These are phyloP conservation scores for Rubia tinctorum DNA, from an alignment of 305 asterid species.

Conservation along the genomic window DNA sequence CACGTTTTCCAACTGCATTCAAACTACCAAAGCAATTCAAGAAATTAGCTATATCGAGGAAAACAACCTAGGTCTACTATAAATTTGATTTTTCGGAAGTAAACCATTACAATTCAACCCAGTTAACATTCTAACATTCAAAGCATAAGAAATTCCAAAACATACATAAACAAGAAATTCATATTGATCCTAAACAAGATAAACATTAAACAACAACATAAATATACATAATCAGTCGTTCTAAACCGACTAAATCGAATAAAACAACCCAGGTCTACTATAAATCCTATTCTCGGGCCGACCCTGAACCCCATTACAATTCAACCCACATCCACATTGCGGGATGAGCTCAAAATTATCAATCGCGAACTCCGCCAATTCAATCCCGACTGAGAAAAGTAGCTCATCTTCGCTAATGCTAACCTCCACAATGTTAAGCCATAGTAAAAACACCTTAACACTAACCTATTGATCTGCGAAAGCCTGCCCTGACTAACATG, in stretches of 20 bases:
- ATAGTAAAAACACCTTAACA: conserved; percentile 47
- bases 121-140: no score
- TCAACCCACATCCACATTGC: conserved; percentile 56
- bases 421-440: conserved; percentile 53
- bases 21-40: not conserved
- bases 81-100: no score
- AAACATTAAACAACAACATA: not conserved
- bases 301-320: conserved; percentile 22
- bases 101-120: no score
- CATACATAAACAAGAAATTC: not conserved
- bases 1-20: not conserved
- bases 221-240: not conserved
- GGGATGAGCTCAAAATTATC: conserved; percentile 40
- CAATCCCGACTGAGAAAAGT: conserved; percentile 49
- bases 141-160: not conserved
- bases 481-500: conserved; percentile 40
- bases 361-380: conserved; percentile 39
- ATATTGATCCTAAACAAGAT: not conserved
- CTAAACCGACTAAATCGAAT: conserved; percentile 12
- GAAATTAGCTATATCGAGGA: not conserved
- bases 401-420: conserved; percentile 26
- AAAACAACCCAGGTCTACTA: not conserved
- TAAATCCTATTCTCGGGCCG: not conserved
- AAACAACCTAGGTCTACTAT: not conserved
- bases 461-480: conserved; percentile 51